Base-by-base conservation (phyloP, 805 yeast genomes). In the Suhomyces sp. region DNA sequence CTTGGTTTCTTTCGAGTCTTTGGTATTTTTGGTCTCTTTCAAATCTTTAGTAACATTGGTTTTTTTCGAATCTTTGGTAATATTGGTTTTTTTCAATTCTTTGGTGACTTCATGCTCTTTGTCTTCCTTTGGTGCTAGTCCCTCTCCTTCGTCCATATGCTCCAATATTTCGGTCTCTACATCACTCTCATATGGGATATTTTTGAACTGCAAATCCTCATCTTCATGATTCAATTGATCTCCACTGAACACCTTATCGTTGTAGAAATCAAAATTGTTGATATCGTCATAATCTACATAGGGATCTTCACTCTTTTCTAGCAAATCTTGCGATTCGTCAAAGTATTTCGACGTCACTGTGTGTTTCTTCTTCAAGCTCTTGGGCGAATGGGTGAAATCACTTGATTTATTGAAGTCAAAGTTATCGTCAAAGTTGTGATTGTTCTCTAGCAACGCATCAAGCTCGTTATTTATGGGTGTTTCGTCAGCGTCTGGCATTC, bases 111-210 rank as follows among this genome's bases (percentile, higher is more conserved):
- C 9, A 9, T 9, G 15, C 15, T n/a, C 39, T 33, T 33, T 27
- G 10, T 40, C 4, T 19, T 21, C 43, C 31, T 43, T 10, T 10
- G 31, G 20, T 5, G 15, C 29, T 43, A 10, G 3, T 27, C 21
- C 41, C 17, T 37, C 41, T 1, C 21, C 21, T n/a, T 37, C 41
- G 5, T 37, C 41, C 41, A 35, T 35, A 17, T 35, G 40, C n/a
- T 47, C 50, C 15, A 60, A 54, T 1, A 63, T 53, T 6, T 66
- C 65, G 1, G 72, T 68, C 52, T 68, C 71, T 0, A 65, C 53
- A 54, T 67, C 72, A 52, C 71, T 67, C 45, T 52, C 54, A 20
- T 44, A 44, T 3, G 48, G 45, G 17, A 39, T 35, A 2, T 29
- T 19, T 6, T 24, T 47, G 43, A n/a, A 24, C 39, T 45, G 31